Conservation (phyloP, 2,329 filamentous ascomycete genomes). For the Fusarium nanum region DNA sequence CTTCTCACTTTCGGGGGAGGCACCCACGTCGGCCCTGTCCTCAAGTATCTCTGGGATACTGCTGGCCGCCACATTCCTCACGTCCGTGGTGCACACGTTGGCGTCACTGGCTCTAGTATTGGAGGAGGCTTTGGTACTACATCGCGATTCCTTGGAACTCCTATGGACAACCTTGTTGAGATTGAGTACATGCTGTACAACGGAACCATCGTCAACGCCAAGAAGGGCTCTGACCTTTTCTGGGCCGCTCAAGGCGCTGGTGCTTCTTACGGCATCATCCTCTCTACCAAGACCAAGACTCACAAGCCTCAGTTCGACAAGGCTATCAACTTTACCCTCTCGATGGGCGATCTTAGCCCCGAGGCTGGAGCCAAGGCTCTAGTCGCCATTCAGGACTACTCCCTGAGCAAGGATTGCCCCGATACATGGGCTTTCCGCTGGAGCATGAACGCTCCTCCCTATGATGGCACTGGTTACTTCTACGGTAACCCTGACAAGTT, state of each 20-base stretch:
- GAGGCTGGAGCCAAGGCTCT: slow-evolving; percentile 36
- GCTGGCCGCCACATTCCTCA: slow-evolving; percentile 43
- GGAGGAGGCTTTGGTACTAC: slow-evolving; percentile 42
- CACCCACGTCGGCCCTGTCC: slow-evolving; percentile 38
- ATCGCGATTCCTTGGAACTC: slow-evolving; percentile 32
- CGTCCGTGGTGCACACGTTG: slow-evolving; percentile 41
- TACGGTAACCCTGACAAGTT: slow-evolving; percentile 42
- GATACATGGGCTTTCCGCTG: slow-evolving; percentile 43
- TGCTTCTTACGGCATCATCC: slow-evolving; percentile 40
- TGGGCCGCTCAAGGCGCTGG: slow-evolving; percentile 43
- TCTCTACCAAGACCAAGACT: slow-evolving; percentile 42
- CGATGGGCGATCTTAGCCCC: slow-evolving; percentile 23
- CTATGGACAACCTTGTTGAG: slow-evolving; percentile 40
- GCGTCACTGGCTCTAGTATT: slow-evolving; percentile 39
- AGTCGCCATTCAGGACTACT: slow-evolving; percentile 41
- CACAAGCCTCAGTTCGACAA: slow-evolving; percentile 36
- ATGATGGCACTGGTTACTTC: slow-evolving; percentile 40
- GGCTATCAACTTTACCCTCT: slow-evolving; percentile 41
- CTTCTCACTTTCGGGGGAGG: slow-evolving; percentile 42
- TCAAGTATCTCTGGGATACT: slow-evolving; percentile 44
- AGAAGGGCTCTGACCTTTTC: slow-evolving; percentile 37
- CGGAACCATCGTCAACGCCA: slow-evolving; percentile 40
- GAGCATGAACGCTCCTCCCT: slow-evolving; percentile 29
- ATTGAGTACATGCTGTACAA: slow-evolving; percentile 45
- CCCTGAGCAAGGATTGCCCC: slow-evolving; percentile 22